These are phyloP conservation scores for Closterium sp. DNA, from an alignment of 139 green algal genomes.

Conservation along the genomic window DNA sequence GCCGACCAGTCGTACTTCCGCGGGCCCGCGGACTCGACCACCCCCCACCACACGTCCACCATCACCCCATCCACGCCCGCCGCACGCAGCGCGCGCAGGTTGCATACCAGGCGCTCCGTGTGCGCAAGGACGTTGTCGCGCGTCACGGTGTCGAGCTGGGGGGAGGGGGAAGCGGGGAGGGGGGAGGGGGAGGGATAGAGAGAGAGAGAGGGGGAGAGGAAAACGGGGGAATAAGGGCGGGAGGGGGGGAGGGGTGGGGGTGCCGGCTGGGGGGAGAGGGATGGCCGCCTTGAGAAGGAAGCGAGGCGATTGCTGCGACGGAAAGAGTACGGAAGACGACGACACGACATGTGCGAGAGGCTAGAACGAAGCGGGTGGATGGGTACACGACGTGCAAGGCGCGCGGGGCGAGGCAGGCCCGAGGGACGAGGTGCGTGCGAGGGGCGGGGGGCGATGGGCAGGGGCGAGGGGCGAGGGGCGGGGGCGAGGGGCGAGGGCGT, in stretches of 20 bases:
- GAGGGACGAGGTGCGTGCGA: no score
- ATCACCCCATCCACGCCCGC: conserved; percentile 53
- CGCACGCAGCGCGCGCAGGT: conserved; percentile 45
- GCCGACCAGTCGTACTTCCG: conserved; percentile 76
- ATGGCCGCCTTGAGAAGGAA: no score
- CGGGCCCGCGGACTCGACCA: conserved; percentile 71
- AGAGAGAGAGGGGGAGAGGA: no score
- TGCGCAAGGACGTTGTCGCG: conserved; percentile 42
- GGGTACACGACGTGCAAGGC: no score
- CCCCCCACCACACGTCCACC: conserved; percentile 70
- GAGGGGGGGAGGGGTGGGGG: background rate
- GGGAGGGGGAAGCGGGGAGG: no score
- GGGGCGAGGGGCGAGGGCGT: background rate
- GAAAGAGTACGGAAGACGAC: no score
- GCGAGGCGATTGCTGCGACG: no score
- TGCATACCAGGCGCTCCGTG: conserved; percentile 38
- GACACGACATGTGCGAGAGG: no score
- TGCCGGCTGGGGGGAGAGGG: background rate
- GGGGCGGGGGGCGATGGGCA: background rate
- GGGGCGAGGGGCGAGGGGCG: background rate
- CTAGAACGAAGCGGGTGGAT: no score
- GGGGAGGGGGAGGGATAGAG: no score
- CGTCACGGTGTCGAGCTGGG: conserved; percentile 89
- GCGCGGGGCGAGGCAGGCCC: no score
- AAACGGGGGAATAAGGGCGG: no score